Evolutionary conservation across 495 filamentous ascomycete genomes (phyloP), one percentile per base, ranked within the genome.

Genomic region (Sphaerosporella brunnea): DNA sequence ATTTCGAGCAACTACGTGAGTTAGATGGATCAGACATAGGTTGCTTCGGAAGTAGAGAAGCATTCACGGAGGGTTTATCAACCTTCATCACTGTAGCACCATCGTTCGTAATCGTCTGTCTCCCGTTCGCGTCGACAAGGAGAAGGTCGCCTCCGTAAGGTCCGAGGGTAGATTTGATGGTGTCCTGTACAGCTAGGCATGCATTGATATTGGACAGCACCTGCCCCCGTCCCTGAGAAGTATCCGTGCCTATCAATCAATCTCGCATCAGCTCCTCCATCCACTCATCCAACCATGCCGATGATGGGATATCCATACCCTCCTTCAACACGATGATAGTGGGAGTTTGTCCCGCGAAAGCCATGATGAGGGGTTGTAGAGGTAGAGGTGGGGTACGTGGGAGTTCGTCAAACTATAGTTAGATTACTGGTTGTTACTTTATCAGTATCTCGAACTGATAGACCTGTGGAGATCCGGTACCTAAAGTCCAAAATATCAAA

Each of bases 41-140:
- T 7, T 15, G 36, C 36, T 5, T 5, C 15, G 2, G 16, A 36
- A 3, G 34, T 30, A 13, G 1, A 23, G 35, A 25, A 15, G n/a
- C n/a, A n/a, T n/a, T n/a, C n/a, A n/a, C 9, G 30, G 28, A 26
- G 11, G 36, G 24, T 19, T 13, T 11, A 46, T 23, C 54, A 70
- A 87, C 85, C 76, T 94, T 95, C 90, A 97, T 97, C 36, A 96
- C 90, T 19, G 90, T 97, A 36, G 90, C 90, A 60, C 90, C 90
- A 74, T 97, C 90, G 65, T 97, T 97, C 40, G 90, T 97, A 59
- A 97, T 95, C 53, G 90, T 97, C 68, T 93, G 85, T 63, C 65
- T 80, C 62, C 90, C 90, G 71, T 95, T 94, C 59, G 73, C 76
- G 66, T 97, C 92, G 49, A 97, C 90, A 63, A 97, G 73, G 58